Evolutionary conservation across 2,329 filamentous ascomycete genomes (phyloP), one percentile per base, ranked within the genome.

Genomic region (Stylonectria norvegica): DNA sequence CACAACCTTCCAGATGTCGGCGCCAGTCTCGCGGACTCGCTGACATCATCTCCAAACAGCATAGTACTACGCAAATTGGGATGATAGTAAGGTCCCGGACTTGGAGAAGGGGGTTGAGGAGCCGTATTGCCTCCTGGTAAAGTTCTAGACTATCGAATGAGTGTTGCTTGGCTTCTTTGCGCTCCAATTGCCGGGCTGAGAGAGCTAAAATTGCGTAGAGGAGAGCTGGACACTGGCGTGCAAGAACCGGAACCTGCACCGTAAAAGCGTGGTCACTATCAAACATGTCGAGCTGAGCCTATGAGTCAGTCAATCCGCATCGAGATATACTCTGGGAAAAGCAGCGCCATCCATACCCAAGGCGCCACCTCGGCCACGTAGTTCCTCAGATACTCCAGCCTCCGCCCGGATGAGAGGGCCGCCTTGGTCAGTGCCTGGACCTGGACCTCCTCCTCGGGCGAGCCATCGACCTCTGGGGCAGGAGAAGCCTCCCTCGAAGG

Each of bases 1-100:
- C 75, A 44, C 75, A 79, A 1, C 77, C 77, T 38, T 80, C 76
- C 2, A 80, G 60, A 49, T 81, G 76, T 8, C 70, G 66, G 2
- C 73, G 62, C 77, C 77, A 81, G 43, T 76, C 75, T 20, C 57
- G 57, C 1, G 59, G 61, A 38, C 61, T 63, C 18, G 62, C 64
- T 4, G 63, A 65, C 64, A 69, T 68, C 66, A 69, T 69, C 52
- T 69, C 66, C n/a, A 69, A 48, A 33, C 58, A 61, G 45, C 66
- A 68, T 1, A 69, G 56, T 3, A 69, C 59, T 10, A 62, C 59
- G 36, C 66, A 68, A n/a, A 62, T 62, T 6, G 66, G 57, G 8
- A 69, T 59, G 34, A 61, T 57, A 8, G 55, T 52, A 29, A 56
- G 50, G 18, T 65, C 60, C 15, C 60, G 52, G 5, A 50, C 49